phyloP scores from a whole-genome alignment of 192 early-diverging fungal genomes.

The Linnemannia elongata region DNA sequence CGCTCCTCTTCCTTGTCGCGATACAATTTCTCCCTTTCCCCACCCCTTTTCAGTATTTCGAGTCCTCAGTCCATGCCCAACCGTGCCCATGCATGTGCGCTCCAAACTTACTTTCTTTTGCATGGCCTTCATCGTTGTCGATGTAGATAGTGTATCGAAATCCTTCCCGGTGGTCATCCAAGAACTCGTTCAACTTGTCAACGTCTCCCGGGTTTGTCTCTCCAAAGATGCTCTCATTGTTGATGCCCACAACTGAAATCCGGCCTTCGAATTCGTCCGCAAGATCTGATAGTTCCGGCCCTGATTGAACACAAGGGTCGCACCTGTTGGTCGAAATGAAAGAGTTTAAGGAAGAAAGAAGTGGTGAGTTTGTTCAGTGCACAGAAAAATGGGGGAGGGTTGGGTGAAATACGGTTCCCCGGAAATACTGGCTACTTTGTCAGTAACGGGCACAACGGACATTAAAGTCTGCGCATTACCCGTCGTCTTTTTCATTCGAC shows the following conservation, averaged over 20 bases:
- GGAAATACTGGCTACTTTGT: background rate
- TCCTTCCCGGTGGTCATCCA: constrained; percentile 22
- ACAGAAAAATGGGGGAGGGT: background rate
- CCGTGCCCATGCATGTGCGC: background rate
- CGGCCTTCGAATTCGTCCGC: constrained; percentile 35
- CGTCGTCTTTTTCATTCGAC: background rate
- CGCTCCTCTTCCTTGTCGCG: background rate
- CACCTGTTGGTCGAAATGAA: constrained; percentile 26
- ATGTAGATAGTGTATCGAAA: constrained; percentile 47
- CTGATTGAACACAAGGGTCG: constrained; percentile 40
- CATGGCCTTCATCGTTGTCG: constrained; percentile 43
- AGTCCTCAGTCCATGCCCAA: too few relatives aligned
- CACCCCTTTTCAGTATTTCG: too few relatives aligned
- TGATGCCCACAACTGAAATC: constrained; percentile 42
- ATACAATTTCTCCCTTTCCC: background rate
- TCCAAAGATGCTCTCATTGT: constrained; percentile 52
- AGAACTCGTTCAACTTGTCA: constrained; percentile 18
- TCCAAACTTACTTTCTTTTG: constrained; percentile 43
- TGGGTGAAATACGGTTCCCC: too few relatives aligned
- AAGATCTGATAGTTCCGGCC: constrained; percentile 42
- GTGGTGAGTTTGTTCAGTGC: background rate
- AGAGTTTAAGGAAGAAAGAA: background rate
- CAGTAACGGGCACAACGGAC: background rate
- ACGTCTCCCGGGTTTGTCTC: constrained; percentile 17
- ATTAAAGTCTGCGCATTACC: background rate